These are phyloP conservation scores for Bipolaris gigantea DNA, from an alignment of 2,329 filamentous ascomycete genomes.

Conservation along the genomic window DNA sequence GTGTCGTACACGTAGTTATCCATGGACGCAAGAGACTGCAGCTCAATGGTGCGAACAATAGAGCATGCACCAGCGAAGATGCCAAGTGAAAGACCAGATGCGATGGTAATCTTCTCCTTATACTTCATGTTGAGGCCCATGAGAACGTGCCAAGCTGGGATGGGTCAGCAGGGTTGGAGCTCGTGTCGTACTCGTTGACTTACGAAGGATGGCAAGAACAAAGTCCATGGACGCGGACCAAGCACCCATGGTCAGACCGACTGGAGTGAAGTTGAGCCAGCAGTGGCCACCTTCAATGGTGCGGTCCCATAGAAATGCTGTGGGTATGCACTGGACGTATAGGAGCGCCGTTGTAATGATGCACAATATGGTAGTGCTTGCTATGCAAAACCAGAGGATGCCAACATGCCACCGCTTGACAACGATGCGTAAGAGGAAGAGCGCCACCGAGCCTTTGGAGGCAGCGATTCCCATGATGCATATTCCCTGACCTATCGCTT, in stretches of 20 bases:
- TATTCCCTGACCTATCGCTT: conserved; percentile 35
- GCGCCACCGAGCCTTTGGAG: conserved; percentile 34
- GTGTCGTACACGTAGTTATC: conserved; percentile 40
- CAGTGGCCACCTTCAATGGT: conserved; percentile 30
- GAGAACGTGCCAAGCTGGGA: conserved; percentile 34
- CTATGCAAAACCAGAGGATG: conserved; percentile 37
- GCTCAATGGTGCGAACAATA: conserved; percentile 35
- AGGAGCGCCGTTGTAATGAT: conserved; percentile 31
- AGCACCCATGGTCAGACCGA: conserved; percentile 35
- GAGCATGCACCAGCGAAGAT: conserved; percentile 39
- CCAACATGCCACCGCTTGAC: conserved; percentile 33
- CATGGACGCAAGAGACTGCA: conserved; percentile 31
- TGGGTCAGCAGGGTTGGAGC: not conserved
- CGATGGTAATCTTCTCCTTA: conserved; percentile 40
- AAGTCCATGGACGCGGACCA: conserved; percentile 43
- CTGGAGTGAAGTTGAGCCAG: conserved; percentile 32
- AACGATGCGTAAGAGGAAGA: conserved; percentile 39
- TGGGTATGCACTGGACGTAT: conserved; percentile 34
- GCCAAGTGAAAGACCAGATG: conserved; percentile 34
- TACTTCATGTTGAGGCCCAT: conserved; percentile 42
- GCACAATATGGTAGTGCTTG: conserved; percentile 30
- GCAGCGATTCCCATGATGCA: conserved; percentile 39
- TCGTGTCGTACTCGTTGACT: not conserved
- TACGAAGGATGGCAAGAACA: conserved; percentile 38
- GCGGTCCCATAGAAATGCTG: conserved; percentile 32